Percentiles rank a stretch among this genome's conserved stretches.
phyloP scores from a whole-genome alignment of 1,139 yeast genomes.

The Yamadazyma atmosphaerica region DNA sequence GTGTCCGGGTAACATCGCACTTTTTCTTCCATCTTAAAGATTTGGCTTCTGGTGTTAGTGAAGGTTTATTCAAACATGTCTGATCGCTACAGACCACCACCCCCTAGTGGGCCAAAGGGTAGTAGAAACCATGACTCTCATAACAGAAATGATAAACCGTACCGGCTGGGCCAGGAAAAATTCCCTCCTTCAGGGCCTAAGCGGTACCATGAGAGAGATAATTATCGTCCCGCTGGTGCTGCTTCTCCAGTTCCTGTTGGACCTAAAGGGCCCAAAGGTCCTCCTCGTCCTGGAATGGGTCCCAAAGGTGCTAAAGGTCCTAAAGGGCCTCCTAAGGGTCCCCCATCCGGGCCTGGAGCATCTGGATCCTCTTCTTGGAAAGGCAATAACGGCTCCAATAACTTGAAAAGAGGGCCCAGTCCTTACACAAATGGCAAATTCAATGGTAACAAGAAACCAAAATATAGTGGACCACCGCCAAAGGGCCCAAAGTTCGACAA shows the following conservation, averaged over 20 bases:
- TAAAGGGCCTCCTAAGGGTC: neutral
- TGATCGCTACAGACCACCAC: constrained; percentile 37
- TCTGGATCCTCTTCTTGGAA: neutral
- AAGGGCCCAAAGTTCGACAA: constrained; percentile 16
- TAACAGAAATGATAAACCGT: constrained; percentile 2
- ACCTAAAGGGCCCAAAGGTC: neutral
- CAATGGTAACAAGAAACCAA: constrained; percentile 8
- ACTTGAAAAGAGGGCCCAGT: neutral
- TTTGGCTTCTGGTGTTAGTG: too few relatives aligned
- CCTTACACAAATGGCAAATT: constrained; percentile 3
- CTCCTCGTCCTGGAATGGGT: too few relatives aligned
- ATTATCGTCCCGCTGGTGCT: constrained; percentile 14
- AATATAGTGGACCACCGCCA: constrained; percentile 12
- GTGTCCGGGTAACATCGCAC: too few relatives aligned
- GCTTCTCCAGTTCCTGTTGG: neutral
- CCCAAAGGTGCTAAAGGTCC: constrained; percentile 1
- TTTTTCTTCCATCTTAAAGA: too few relatives aligned
- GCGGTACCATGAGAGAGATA: constrained; percentile 19
- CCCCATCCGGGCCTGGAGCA: neutral
- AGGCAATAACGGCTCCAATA: too few relatives aligned
- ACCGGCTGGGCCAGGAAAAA: constrained; percentile 5
- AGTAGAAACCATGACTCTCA: constrained; percentile 16
- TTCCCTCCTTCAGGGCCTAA: constrained; percentile 19
- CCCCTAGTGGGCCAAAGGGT: constrained; percentile 37
- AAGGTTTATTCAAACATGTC: too few relatives aligned